Base-by-base conservation (phyloP, 768 basidiomycete species). In the Gloeophyllum trabeum region DNA sequence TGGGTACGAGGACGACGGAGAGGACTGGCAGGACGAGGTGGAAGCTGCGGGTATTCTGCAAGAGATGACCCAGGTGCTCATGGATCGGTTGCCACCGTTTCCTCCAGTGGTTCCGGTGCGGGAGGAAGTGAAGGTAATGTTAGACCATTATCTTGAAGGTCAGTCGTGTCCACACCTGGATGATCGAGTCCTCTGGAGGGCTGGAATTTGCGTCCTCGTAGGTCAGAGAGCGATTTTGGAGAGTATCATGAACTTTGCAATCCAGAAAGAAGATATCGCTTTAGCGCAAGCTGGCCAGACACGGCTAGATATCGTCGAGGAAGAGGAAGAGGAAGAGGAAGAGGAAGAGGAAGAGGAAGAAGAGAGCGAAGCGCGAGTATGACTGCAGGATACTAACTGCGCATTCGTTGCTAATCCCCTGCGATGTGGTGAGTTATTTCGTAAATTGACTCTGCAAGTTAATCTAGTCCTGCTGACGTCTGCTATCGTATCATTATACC, bases 121-220 rank as follows among this genome's bases (percentile, higher is more conserved):
- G 28, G 64, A 67, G 3, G 73, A 80, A 7, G 80, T 92, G 1
- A 58, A 58, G 25, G 40, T 49, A 39, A 91, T 91, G 86, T 63
- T 83, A 39, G 59, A 62, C 24, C 63, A 80, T 46, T 91, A 91
- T 49, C 54, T 86, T 5, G 64, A 76, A 61, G 82, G 82, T 79
- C 41, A 42, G 62, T 48, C 3, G 2, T 37, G 1, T 37, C 20
- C 12, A 37, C 20, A 13, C 20, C 36, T 37, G 7, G 10, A 19
- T 37, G 13, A 21, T 37, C 20, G 7, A 7, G 12, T 10, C 7
- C 20, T 32, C 10, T 32, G 28, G 28, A 16, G 10, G 28, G 16
- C 36, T 7, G 13, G 7, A 10, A 37, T 19, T 37, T 21, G 20
- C 10, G 10, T 13, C 12, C 20, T 37, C 20, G 36, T 37, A 37